phyloP scores from a whole-genome alignment of 2,329 filamentous ascomycete genomes.

The Orbilia blumenaviensis region DNA sequence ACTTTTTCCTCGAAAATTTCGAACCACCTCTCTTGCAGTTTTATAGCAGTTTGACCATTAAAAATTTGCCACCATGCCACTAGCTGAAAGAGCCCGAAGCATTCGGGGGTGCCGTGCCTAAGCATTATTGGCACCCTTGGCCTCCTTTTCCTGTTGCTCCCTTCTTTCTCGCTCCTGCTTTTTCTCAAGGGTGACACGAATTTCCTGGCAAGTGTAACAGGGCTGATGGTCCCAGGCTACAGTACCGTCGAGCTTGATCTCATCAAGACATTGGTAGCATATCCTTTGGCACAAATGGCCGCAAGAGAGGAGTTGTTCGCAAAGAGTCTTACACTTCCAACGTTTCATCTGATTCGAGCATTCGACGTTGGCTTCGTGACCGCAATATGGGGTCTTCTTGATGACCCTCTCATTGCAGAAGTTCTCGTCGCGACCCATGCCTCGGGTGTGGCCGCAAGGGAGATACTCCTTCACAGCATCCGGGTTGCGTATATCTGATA shows the following conservation, averaged over 20 bases:
- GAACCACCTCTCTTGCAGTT: too few relatives aligned
- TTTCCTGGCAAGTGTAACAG: conserved; percentile 1
- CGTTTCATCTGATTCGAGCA: conserved; percentile 26
- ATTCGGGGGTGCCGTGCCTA: too few relatives aligned
- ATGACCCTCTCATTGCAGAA: conserved; percentile 34
- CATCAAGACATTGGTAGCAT: conserved; percentile 20
- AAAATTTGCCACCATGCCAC: too few relatives aligned
- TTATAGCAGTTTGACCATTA: too few relatives aligned
- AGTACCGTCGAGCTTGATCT: conserved; percentile 17
- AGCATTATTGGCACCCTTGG: not conserved
- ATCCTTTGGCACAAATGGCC: not conserved
- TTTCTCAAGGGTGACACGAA: not conserved
- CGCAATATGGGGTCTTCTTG: conserved; percentile 27
- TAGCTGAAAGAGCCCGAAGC: too few relatives aligned
- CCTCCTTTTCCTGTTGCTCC: not conserved
- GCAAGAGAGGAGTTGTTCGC: conserved; percentile 12
- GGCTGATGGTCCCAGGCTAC: conserved; percentile 10
- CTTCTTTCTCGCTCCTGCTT: too few relatives aligned
- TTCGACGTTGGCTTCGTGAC: conserved; percentile 24
- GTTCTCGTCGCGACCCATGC: not conserved
- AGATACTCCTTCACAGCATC: not conserved
- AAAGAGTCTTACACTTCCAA: conserved; percentile 20
- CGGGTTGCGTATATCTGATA: not conserved
- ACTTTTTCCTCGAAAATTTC: too few relatives aligned
- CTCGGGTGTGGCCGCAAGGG: conserved; percentile 22